Percentiles rank a stretch among this genome's conserved stretches.
phyloP scores from a whole-genome alignment of 2,329 filamentous ascomycete genomes.

The Botrytis squamosa region DNA sequence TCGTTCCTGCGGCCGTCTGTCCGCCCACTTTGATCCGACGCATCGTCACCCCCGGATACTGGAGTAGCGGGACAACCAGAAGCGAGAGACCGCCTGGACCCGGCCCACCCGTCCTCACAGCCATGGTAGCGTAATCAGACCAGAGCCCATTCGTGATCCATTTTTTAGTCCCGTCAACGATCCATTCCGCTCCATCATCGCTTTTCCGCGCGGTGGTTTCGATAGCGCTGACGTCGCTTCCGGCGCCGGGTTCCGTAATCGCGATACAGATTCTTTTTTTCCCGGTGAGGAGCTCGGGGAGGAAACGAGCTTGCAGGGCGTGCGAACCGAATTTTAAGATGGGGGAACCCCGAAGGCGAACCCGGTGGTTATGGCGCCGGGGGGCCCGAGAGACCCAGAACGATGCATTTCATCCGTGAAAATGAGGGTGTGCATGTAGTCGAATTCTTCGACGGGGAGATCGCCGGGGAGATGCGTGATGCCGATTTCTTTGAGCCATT shows the following conservation, averaged over 20 bases:
- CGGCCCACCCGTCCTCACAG: constrained; percentile 63
- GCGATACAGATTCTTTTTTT: neutral
- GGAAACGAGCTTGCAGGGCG: neutral
- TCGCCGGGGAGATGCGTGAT: constrained; percentile 66
- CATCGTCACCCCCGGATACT: neutral
- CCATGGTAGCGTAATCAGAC: constrained; percentile 65
- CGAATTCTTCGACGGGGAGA: constrained; percentile 70
- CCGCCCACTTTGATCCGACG: neutral
- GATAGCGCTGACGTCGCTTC: neutral
- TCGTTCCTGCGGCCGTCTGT: neutral
- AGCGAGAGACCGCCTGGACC: constrained; percentile 41
- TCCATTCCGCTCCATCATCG: constrained; percentile 56
- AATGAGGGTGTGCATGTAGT: constrained; percentile 68
- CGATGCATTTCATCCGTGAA: constrained; percentile 69
- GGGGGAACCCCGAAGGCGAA: neutral
- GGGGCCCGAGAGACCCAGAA: constrained; percentile 60
- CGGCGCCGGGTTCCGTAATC: neutral
- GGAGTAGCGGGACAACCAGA: neutral
- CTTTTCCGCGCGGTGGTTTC: neutral
- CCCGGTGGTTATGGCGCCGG: neutral
- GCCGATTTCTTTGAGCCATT: constrained; percentile 64
- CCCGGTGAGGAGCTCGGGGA: neutral
- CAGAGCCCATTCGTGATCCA: constrained; percentile 72
- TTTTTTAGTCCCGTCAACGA: constrained; percentile 75
- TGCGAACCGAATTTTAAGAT: neutral